phyloP scores from a whole-genome alignment of 352 stramenopile species.

The Phytopythium ostracodes region DNA sequence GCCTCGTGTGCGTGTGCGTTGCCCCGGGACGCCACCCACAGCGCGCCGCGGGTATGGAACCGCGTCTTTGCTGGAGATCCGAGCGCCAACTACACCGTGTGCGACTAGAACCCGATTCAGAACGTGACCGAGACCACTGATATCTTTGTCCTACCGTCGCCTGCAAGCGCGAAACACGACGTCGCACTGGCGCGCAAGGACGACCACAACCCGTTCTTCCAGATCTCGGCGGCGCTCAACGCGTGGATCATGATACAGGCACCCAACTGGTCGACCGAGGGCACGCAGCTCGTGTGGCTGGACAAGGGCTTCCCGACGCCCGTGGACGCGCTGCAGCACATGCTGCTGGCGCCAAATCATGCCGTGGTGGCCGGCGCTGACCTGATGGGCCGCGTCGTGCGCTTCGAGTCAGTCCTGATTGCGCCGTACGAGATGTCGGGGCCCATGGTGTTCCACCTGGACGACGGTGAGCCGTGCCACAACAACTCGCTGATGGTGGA shows the following conservation, averaged over 20 bases:
- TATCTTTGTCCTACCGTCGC: too few relatives aligned
- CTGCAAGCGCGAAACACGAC: too few relatives aligned
- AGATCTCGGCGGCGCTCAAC: slow-evolving; percentile 13
- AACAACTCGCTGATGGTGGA: slow-evolving; percentile 18
- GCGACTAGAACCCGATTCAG: too few relatives aligned
- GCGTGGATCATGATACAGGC: background rate
- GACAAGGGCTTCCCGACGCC: slow-evolving; percentile 37
- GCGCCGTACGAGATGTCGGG: slow-evolving; percentile 33
- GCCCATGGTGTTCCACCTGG: slow-evolving; percentile 38
- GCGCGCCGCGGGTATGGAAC: too few relatives aligned
- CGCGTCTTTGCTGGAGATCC: too few relatives aligned
- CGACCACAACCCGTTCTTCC: slow-evolving; percentile 37
- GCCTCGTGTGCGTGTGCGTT: too few relatives aligned
- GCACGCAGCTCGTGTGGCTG: slow-evolving; percentile 38
- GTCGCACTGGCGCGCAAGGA: slow-evolving; percentile 17
- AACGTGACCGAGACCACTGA: too few relatives aligned
- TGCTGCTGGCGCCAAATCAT: slow-evolving; percentile 26
- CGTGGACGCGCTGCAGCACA: slow-evolving; percentile 36
- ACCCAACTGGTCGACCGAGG: slow-evolving; percentile 19
- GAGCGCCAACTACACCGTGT: too few relatives aligned
- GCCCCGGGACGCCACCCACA: too few relatives aligned
- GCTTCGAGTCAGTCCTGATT: slow-evolving; percentile 33
- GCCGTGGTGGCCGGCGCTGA: slow-evolving; percentile 20
- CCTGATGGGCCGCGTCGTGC: slow-evolving; percentile 25
- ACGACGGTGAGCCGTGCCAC: slow-evolving; percentile 38